Conservation (phyloP, 1,139 yeast genomes). For the Yamadazyma jaroonii region DNA sequence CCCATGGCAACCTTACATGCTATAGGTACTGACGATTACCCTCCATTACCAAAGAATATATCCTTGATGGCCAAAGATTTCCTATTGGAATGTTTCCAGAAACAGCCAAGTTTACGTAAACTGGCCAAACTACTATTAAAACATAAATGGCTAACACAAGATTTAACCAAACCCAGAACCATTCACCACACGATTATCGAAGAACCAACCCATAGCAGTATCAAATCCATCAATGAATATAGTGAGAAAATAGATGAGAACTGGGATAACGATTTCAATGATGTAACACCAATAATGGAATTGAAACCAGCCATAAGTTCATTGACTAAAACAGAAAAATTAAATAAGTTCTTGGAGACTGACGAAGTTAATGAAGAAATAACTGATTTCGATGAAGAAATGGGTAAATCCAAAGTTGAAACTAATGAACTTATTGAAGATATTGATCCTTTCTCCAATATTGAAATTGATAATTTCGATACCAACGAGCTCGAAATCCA, state of each 20-base stretch:
- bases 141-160: slow-evolving; percentile 57
- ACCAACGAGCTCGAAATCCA: slow-evolving; percentile 45
- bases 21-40: slow-evolving; percentile 80
- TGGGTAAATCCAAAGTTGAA: neutral
- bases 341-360: slow-evolving; percentile 29
- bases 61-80: slow-evolving; percentile 61
- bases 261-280: slow-evolving; percentile 36
- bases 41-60: slow-evolving; percentile 67
- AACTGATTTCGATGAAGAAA: neutral
- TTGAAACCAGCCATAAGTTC: slow-evolving; percentile 6
- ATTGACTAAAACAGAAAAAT: slow-evolving; percentile 24
- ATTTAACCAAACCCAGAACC: neutral
- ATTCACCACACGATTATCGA: neutral
- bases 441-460: slow-evolving; percentile 37
- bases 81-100: slow-evolving; percentile 72
- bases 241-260: slow-evolving; percentile 31
- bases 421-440: slow-evolving; percentile 1
- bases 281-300: slow-evolving; percentile 11
- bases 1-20: slow-evolving; percentile 92
- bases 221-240: slow-evolving; percentile 24
- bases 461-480: slow-evolving; percentile 41
- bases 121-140: slow-evolving; percentile 54
- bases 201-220: neutral
- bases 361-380: slow-evolving; percentile 21
- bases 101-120: slow-evolving; percentile 60